phyloP scores from a whole-genome alignment of 2,329 filamentous ascomycete genomes.

The Sordariomycetes sp. region DNA sequence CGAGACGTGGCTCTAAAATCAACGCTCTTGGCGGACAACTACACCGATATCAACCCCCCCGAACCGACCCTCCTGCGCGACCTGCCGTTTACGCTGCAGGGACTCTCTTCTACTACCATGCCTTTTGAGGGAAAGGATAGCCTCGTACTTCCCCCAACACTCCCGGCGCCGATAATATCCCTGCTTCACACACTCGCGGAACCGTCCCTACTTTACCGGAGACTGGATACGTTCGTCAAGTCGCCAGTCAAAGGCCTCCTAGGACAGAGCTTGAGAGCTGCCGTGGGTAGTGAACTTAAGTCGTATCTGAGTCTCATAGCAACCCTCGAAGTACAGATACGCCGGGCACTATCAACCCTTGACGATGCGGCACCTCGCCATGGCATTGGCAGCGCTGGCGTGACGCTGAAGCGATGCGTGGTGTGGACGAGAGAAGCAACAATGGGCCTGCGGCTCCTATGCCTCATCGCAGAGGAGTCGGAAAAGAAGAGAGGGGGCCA shows the following conservation, averaged over 20 bases:
- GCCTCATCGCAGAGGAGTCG: constrained; percentile 84
- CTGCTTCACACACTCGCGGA: constrained; percentile 84
- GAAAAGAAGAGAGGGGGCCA: constrained; percentile 75
- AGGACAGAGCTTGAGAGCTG: constrained; percentile 80
- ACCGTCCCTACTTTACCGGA: constrained; percentile 81
- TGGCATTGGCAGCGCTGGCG: constrained; percentile 71
- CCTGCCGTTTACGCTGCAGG: constrained; percentile 85
- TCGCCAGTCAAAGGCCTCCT: constrained; percentile 73
- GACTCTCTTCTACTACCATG: constrained; percentile 75
- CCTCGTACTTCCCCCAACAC: constrained; percentile 61
- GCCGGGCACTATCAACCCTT: constrained; percentile 64
- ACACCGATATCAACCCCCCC: constrained; percentile 42
- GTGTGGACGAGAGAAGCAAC: constrained; percentile 97
- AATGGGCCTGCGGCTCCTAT: constrained; percentile 88
- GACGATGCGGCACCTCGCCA: constrained; percentile 53
- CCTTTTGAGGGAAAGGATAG: constrained; percentile 57
- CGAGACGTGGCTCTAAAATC: constrained; percentile 44
- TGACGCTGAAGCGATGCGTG: constrained; percentile 88
- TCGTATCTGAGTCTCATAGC: constrained; percentile 86
- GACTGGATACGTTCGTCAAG: constrained; percentile 69
- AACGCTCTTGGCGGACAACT: constrained; percentile 41
- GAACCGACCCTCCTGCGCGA: constrained; percentile 62
- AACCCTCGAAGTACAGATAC: constrained; percentile 83
- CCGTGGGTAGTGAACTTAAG: constrained; percentile 70
- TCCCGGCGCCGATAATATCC: constrained; percentile 76